phyloP scores from a whole-genome alignment of 2,329 filamentous ascomycete genomes.

The Grosmannia serpens region DNA sequence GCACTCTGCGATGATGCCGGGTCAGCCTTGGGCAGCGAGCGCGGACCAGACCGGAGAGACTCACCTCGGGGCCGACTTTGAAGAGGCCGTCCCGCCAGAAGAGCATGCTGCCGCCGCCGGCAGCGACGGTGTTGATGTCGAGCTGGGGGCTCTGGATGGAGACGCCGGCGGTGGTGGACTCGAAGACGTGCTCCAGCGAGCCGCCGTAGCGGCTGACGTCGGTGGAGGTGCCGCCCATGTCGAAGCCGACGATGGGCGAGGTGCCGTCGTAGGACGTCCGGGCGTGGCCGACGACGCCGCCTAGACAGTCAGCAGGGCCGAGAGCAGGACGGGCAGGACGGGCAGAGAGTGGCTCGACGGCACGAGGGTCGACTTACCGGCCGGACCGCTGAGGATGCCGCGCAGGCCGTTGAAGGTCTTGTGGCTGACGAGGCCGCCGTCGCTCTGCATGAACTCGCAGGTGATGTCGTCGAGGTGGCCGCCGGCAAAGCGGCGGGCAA shows the following conservation, averaged over 20 bases:
- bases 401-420: slow-evolving; percentile 18
- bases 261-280: slow-evolving; percentile 35
- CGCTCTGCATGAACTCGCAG: slow-evolving; percentile 58
- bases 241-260: slow-evolving; percentile 1
- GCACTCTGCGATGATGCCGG: no score
- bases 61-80: slow-evolving; percentile 56
- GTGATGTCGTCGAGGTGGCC: slow-evolving; percentile 25
- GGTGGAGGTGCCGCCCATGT: slow-evolving; percentile 9
- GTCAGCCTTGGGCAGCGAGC: no score
- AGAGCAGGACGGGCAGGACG: no score
- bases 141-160: not conserved
- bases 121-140: slow-evolving; percentile 79
- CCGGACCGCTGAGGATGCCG: slow-evolving; percentile 32
- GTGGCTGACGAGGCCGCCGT: slow-evolving; percentile 27
- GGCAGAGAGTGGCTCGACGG: no score
- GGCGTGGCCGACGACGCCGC: slow-evolving; percentile 63
- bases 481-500: slow-evolving; percentile 27
- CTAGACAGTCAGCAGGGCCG: slow-evolving; percentile 15
- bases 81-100: slow-evolving; percentile 86
- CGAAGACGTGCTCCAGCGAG: slow-evolving; percentile 60
- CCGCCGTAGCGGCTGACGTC: slow-evolving; percentile 16
- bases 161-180: not conserved
- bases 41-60: no score
- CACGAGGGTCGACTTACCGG: not conserved
- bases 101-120: slow-evolving; percentile 71